Base-by-base conservation (phyloP, 352 stramenopile species). In the Achlya hypogyna region DNA sequence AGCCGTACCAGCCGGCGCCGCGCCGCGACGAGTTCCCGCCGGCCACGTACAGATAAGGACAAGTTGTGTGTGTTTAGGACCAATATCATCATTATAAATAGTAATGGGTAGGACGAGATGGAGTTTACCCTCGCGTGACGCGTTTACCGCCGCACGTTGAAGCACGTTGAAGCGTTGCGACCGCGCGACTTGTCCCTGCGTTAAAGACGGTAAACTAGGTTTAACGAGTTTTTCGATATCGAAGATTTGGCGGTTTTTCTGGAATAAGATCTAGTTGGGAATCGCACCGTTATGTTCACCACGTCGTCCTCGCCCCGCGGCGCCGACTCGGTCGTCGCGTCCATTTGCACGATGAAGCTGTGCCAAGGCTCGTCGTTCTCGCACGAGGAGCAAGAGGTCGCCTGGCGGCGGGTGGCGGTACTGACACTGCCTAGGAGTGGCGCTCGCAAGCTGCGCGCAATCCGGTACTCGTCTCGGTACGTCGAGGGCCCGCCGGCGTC, bases 261-360 rank as follows among this genome's bases (percentile, higher is more conserved):
- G 2, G 38, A 9, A 45, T 10, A 3, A 10, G 6, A 45, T 18
- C n/a, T n/a, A 18, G n/a, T 18, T 3, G 12, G 12, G n/a, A 35
- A 4, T 58, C 1, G 20, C 27, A 8, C 51, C 22, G 51, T 32
- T 22, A 67, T 67, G 60, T 67, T 67, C 31, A 58, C 16, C 45
- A 23, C 58, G 4, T 20, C 35, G 22, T 25, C 58, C 14, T 51
- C 32, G n/a, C 12, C 58, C 32, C 51, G 22, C 38, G 23, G 22
- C 5, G 18, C 62, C 28, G 34, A 63, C 5, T 51, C 72, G 4
- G 38, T 75, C 14, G 38, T 52, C 20, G 59, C 72, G 20, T 73
- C 72, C 42, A 72, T 77, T 8, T 69, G 69, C 54, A 65, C 72
- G n/a, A 56, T 71, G 34, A 73, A 73, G 47, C 65, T 77, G 35